These are phyloP conservation scores for Pseudocohnilembus persalinus DNA, from an alignment of 169 alveolate species.

Conservation along the genomic window DNA sequence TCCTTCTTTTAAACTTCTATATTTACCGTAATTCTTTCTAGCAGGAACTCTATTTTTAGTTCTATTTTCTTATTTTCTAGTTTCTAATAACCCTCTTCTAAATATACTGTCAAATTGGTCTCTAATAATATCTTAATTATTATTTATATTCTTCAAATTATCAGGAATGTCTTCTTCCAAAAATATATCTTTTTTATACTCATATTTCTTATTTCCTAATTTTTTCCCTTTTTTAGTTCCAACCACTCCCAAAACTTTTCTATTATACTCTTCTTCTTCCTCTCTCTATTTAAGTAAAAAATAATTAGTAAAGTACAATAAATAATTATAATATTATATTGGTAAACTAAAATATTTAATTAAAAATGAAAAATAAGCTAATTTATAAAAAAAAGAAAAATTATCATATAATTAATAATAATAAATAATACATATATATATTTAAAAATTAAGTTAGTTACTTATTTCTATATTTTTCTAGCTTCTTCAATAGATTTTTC, in stretches of 20 bases:
- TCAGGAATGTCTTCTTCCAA: background rate
- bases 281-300: background rate
- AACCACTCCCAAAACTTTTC: background rate
- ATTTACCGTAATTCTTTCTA: background rate
- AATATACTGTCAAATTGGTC: background rate
- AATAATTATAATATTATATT: no score
- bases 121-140: background rate
- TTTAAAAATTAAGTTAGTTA: no score
- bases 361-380: no score
- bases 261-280: background rate
- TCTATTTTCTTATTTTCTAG: background rate
- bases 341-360: no score
- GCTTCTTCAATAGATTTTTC: background rate
- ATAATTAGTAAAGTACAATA: background rate
- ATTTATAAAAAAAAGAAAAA: no score
- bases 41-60: background rate
- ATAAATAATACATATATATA: no score
- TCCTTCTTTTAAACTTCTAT: background rate
- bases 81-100: background rate
- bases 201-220: no score
- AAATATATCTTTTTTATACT: background rate
- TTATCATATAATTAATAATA: no score
- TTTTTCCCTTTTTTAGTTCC: background rate
- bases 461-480: background rate
- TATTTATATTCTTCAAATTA: background rate